These are phyloP conservation scores for Epichloe uncinata DNA, from an alignment of 2,329 filamentous ascomycete genomes.

Conservation along the genomic window DNA sequence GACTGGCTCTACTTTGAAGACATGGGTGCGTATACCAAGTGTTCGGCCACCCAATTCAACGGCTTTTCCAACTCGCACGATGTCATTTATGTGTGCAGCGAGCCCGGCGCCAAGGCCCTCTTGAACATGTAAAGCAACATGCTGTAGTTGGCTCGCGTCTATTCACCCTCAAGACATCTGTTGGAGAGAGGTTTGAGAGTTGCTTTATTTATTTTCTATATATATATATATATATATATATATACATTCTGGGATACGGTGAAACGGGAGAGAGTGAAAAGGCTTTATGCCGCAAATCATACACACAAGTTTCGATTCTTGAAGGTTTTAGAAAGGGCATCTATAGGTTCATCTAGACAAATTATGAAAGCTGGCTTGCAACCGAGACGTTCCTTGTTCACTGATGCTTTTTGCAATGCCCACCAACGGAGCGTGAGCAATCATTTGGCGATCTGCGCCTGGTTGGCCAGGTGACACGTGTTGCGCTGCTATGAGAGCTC, in stretches of 20 bases:
- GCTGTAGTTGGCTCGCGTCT: background rate
- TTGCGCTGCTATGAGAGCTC: too few species aligned
- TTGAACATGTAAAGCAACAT: slow-evolving; percentile 23
- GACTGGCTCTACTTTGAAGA: slow-evolving; percentile 99
- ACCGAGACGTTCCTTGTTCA: background rate
- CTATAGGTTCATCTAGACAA: background rate
- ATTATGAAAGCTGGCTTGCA: background rate
- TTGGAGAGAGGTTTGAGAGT: background rate
- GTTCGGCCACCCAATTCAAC: slow-evolving; percentile 95
- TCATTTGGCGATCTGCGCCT: background rate
- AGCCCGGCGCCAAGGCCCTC: slow-evolving; percentile 70
- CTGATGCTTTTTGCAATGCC: background rate
- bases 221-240: too few species aligned
- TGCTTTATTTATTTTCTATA: too few species aligned
- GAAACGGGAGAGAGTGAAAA: background rate
- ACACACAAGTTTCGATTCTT: background rate
- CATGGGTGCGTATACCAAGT: slow-evolving; percentile 98
- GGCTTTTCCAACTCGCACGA: slow-evolving; percentile 89
- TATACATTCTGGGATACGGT: background rate
- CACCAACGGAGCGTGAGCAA: too few species aligned
- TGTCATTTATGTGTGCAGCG: slow-evolving; percentile 88
- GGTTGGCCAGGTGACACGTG: background rate
- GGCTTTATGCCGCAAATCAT: background rate
- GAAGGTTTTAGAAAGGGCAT: background rate
- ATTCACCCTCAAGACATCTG: background rate